A percentile compares a stretch with the other conserved stretches of the same genome.
These are phyloP conservation scores for Mediolabrus comicus DNA, from an alignment of 108 stramenopile species.

Conservation along the genomic window DNA sequence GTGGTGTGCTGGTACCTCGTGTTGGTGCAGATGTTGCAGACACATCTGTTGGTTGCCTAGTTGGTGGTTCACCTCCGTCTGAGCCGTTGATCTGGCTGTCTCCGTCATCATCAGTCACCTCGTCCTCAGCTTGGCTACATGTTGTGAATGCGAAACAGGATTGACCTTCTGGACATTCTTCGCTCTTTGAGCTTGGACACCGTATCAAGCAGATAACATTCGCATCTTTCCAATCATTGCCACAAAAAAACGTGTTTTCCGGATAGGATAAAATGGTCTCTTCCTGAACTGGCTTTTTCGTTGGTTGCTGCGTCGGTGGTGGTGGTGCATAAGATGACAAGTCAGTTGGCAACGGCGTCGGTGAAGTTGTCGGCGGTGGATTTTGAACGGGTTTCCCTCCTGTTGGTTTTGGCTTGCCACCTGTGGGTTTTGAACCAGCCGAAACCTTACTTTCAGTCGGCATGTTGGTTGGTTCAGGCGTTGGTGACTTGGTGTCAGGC, in stretches of 20 bases:
- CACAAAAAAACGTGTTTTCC: slow-evolving; percentile 36
- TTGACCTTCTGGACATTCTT: slow-evolving; percentile 33
- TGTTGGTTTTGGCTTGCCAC: slow-evolving; percentile 19
- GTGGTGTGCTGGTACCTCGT: background rate
- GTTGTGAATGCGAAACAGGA: slow-evolving; percentile 40
- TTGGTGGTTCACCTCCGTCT: background rate
- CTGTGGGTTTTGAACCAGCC: slow-evolving; percentile 26
- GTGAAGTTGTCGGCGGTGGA: background rate
- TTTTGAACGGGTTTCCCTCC: too few relatives aligned
- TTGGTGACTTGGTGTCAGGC: background rate
- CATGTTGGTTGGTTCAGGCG: background rate
- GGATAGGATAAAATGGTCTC: slow-evolving; percentile 27
- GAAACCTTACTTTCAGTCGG: background rate
- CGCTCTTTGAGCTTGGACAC: slow-evolving; percentile 39
- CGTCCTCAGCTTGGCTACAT: slow-evolving; percentile 10
- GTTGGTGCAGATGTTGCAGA: background rate
- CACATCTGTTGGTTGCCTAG: background rate
- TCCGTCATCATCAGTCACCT: background rate
- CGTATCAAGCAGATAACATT: slow-evolving; percentile 24
- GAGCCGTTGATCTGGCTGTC: background rate
- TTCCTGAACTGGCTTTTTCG: background rate
- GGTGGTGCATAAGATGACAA: background rate
- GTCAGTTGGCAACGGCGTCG: background rate
- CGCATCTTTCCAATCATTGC: slow-evolving; percentile 35
- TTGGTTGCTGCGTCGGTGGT: slow-evolving; percentile 13